Evolutionary conservation across 2,329 filamentous ascomycete genomes (phyloP).

Genomic region (Dothideomycetes sp.): DNA sequence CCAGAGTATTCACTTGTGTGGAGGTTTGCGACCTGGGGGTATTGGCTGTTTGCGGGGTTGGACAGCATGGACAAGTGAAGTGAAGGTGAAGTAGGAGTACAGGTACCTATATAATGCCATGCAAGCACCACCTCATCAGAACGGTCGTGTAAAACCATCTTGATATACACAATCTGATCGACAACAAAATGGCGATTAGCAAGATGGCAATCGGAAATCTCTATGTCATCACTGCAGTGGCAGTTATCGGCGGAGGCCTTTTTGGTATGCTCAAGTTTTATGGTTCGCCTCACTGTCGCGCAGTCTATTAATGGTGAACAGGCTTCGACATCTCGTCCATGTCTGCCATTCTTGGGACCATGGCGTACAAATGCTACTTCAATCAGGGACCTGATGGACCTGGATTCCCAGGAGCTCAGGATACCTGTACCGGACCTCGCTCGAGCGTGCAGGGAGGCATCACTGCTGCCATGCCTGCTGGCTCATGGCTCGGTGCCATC

Average conservation of each 20-base stretch:
- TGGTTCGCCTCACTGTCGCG: background rate
- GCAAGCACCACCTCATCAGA: too few species aligned
- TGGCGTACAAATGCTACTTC: slow-evolving; percentile 64
- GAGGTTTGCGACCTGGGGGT: too few species aligned
- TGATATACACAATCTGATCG: background rate
- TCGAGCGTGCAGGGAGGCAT: slow-evolving; percentile 54
- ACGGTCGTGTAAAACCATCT: too few species aligned
- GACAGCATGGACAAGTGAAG: too few species aligned
- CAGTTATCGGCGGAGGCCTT: slow-evolving; percentile 49
- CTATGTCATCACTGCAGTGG: slow-evolving; percentile 46
- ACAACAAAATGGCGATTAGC: too few species aligned
- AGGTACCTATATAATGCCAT: too few species aligned
- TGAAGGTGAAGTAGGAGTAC: too few species aligned
- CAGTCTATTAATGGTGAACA: slow-evolving; percentile 1
- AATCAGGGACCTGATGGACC: slow-evolving; percentile 34
- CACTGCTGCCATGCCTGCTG: slow-evolving; percentile 59
- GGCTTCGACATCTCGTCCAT: slow-evolving; percentile 72
- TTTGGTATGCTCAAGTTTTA: background rate
- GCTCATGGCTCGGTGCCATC: slow-evolving; percentile 56
- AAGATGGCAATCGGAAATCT: slow-evolving; percentile 38
- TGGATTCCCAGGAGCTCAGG: slow-evolving; percentile 19
- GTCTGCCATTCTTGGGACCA: slow-evolving; percentile 51
- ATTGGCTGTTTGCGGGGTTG: too few species aligned
- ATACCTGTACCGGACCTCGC: slow-evolving; percentile 40
- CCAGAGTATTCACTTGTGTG: too few species aligned